A percentile compares a stretch with the other conserved stretches of the same genome.
phyloP scores from a whole-genome alignment of 192 early-diverging fungal species.

The Umbelopsis vinacea region DNA sequence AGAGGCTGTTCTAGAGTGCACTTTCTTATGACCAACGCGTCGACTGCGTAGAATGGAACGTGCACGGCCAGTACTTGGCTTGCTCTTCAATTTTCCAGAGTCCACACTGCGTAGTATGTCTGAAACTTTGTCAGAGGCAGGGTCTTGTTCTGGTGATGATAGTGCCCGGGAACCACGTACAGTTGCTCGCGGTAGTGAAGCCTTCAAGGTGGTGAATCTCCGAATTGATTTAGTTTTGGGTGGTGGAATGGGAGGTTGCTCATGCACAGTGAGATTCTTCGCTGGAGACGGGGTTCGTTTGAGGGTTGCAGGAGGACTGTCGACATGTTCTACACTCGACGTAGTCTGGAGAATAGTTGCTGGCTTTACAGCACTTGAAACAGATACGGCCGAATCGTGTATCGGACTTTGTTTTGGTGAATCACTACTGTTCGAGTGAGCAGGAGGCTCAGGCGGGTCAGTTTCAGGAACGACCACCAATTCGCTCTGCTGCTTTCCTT shows the following conservation, averaged over 20 bases:
- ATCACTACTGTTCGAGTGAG: too few relatives aligned
- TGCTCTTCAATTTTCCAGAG: background rate
- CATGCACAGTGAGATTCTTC: background rate
- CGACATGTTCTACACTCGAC: background rate
- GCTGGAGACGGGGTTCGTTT: background rate
- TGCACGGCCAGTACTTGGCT: background rate
- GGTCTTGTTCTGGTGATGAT: background rate
- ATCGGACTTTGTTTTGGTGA: background rate
- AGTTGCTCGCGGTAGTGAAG: background rate
- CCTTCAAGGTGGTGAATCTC: background rate
- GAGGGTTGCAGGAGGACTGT: too few relatives aligned
- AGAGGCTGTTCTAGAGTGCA: background rate
- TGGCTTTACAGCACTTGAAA: background rate
- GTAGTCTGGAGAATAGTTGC: background rate
- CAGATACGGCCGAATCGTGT: constrained; percentile 7
- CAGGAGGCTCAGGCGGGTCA: too few relatives aligned
- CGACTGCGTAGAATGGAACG: constrained; percentile 7
- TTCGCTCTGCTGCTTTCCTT: background rate
- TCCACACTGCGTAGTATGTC: background rate
- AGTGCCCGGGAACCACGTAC: background rate
- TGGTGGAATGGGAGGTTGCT: background rate
- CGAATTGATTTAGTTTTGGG: background rate
- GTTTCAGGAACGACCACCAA: background rate
- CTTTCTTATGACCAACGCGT: background rate
- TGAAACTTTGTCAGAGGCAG: background rate